Percentiles rank a stretch among this genome's conserved stretches.
Conservation (phyloP, 768 basidiomycete species). For the Neoboletus magnificus region DNA sequence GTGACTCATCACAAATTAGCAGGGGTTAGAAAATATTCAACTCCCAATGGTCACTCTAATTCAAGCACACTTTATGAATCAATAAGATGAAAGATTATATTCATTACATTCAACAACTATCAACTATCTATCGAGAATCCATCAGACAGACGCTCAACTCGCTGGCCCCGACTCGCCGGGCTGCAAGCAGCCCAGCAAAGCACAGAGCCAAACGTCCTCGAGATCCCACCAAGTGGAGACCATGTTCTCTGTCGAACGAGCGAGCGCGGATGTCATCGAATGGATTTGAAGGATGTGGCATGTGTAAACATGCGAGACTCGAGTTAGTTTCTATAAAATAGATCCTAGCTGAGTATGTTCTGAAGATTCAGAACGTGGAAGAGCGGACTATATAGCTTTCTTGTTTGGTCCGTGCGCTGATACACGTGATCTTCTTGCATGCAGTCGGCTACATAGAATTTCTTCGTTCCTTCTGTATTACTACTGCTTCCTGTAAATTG, state of each 20-base stretch:
- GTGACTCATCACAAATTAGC: no score
- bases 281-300: slow-evolving; percentile 70
- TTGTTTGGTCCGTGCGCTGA: slow-evolving; percentile 34
- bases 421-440: slow-evolving; percentile 21
- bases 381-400: slow-evolving; percentile 33
- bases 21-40: no score
- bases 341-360: slow-evolving; percentile 82
- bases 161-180: slow-evolving; percentile 36
- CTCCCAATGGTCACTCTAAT: no score
- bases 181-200: slow-evolving; percentile 28
- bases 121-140: slow-evolving; percentile 34
- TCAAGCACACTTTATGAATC: no score
- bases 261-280: slow-evolving; percentile 63
- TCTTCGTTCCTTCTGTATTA: no score
- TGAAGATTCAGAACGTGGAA: slow-evolving; percentile 35
- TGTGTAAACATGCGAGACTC: slow-evolving; percentile 79
- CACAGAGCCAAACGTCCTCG: slow-evolving; percentile 62
- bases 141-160: slow-evolving; percentile 65
- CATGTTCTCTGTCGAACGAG: slow-evolving; percentile 71
- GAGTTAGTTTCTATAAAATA: slow-evolving; percentile 77
- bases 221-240: slow-evolving; percentile 37
- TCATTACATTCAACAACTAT: no score
- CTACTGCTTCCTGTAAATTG: no score
- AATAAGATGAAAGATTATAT: no score
- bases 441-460: no score